Base-by-base conservation (phyloP, 2,329 filamentous ascomycete genomes). In the Lecanicillium sp. region DNA sequence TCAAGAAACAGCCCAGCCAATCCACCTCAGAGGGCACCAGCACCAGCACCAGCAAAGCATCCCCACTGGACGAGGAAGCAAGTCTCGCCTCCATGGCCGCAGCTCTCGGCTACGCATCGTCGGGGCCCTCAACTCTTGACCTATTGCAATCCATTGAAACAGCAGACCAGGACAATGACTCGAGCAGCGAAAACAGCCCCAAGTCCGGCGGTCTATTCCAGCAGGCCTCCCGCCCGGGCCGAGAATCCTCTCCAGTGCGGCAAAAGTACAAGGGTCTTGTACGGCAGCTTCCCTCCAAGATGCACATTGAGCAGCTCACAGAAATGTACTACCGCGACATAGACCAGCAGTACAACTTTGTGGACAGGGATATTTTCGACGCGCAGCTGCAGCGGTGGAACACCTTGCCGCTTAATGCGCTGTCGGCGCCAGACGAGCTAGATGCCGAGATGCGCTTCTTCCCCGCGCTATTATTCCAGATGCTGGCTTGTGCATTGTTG, bases 221-320 rank as follows among this genome's bases (percentile, higher is more conserved):
- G 22, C 22, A 11, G 22, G 22, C 22, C 6, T 25, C 22, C 22
- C 22, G 22, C 22, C 11, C 22, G 7, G 30, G 13, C 5, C 20
- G 14, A 3, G 39, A 29, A 4, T 43, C 45, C 4, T 55, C 55
- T 11, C 52, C 58, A 8, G 53, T 69, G 34, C 65, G 67, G 40
- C 72, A 78, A 52, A 71, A 71, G 45, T 81, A 79, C 58, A 76
- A 75, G 56, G 63, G 63, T 17, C 56, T 78, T 14, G 67, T 79
- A 35, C 67, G 75, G 16, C 73, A 77, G 48, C 57, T 80, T 4
- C 77, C 77, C 0, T 64, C 73, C 5, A 65, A 67, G 42, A 58
- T 58, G 17, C 71, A 72, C 49, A 66, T 78, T 35, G 72, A 77
- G 45, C 65, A 67, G 45, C 68, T 80, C 8, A 58, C 74, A 12